Percentiles rank a stretch among this genome's conserved stretches.
phyloP scores from a whole-genome alignment of 208 protist genomes.

The Leishmania turanica region DNA sequence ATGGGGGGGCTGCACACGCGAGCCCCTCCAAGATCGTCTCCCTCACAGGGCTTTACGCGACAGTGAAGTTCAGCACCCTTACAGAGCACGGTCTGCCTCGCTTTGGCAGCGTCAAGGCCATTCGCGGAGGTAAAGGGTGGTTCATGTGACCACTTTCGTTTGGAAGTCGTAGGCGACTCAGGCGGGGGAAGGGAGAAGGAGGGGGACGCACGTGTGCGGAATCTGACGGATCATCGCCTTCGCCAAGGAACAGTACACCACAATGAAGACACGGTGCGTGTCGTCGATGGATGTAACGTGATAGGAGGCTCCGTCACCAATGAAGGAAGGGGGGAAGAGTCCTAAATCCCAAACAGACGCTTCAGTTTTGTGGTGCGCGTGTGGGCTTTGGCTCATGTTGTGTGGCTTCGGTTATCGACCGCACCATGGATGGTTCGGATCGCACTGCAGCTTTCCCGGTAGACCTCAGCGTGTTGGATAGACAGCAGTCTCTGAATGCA shows the following conservation, averaged over 20 bases:
- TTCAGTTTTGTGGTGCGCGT: not conserved
- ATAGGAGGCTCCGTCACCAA: not conserved
- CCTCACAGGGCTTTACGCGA: conserved; percentile 84
- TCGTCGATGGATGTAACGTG: not conserved
- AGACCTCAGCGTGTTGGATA: not conserved
- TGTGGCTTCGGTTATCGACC: too few relatives aligned
- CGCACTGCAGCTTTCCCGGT: not conserved
- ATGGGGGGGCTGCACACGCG: not conserved
- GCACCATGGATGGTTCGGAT: not conserved
- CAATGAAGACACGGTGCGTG: not conserved
- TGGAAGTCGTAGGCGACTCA: not conserved
- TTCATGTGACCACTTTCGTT: conserved; percentile 46
- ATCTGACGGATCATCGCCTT: not conserved
- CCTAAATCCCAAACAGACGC: not conserved
- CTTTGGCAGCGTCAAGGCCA: conserved; percentile 85
- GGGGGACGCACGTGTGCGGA: not conserved
- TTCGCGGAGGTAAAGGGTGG: conserved; percentile 88
- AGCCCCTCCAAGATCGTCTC: conserved; percentile 23
- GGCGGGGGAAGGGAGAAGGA: not conserved
- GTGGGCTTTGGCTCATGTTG: not conserved
- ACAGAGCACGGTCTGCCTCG: conserved; percentile 87
- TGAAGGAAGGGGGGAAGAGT: not conserved
- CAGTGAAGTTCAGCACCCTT: conserved; percentile 79
- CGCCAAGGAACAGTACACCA: not conserved
- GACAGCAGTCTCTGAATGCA: not conserved